Evolutionary conservation across 2,329 filamentous ascomycete species (phyloP).

Genomic region (Fusarium anthophilum): DNA sequence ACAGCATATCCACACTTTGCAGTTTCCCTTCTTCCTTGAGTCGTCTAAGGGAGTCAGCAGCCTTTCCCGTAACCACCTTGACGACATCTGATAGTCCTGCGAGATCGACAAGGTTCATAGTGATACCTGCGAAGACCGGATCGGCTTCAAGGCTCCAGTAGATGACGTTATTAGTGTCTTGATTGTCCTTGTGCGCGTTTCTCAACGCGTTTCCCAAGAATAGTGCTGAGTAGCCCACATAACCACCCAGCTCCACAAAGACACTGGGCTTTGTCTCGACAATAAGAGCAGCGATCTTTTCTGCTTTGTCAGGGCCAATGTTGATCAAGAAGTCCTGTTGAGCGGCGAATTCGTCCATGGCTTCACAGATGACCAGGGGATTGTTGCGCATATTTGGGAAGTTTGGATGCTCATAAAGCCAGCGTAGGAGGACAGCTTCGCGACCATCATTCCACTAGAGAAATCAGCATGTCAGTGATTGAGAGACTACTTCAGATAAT

Average conservation of each 20-base stretch:
- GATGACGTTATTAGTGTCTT: background rate
- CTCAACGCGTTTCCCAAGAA: background rate
- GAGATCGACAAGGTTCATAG: background rate
- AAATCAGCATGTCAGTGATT: too few relatives aligned
- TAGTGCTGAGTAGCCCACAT: background rate
- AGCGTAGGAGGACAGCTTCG: background rate
- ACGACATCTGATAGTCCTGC: background rate
- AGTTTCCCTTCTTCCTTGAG: background rate
- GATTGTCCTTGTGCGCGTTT: background rate
- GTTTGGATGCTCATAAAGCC: background rate
- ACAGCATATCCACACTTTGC: background rate
- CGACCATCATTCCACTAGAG: background rate
- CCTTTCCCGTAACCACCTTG: background rate
- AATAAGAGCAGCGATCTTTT: background rate
- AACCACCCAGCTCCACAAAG: background rate
- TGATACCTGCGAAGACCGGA: background rate
- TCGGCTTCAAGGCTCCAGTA: background rate
- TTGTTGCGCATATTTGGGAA: background rate
- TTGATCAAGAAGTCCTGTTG: background rate
- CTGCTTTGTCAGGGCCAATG: background rate
- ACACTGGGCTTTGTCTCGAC: background rate
- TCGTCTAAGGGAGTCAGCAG: background rate
- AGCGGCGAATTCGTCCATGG: background rate
- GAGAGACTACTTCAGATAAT: background rate
- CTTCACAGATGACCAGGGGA: background rate